Evolutionary conservation across 2,329 filamentous ascomycete species (phyloP), one percentile per base, ranked within the genome.

Genomic region (Talaromyces atroroseus): DNA sequence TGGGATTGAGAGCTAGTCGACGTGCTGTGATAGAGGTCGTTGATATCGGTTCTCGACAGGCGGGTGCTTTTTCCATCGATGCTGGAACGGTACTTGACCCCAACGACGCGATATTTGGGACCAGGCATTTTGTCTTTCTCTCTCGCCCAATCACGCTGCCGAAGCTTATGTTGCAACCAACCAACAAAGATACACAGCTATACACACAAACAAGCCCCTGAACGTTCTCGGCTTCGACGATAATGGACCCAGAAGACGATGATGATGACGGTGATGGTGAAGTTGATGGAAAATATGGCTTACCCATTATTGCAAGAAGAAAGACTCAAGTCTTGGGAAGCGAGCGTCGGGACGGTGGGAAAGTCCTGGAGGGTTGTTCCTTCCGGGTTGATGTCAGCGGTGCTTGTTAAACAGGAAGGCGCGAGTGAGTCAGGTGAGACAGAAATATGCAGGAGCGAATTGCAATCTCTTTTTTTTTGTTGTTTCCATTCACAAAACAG

Each of bases 61-160:
- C 48, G 52, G 44, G 47, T 45, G 40, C 40, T 51, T 50, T 24
- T 49, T 32, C 52, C 50, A 29, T 55, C 52, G 18, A 55, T n/a
- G 42, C 48, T 55, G 42, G 52, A 44, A n/a, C 52, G 56, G 56
- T 51, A 52, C 42, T 58, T 50, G 47, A 55, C 52, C 18, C 38
- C 56, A 29, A 51, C 48, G 26, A 58, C 42, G 44, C 56, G 52
- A 54, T 58, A 54, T 36, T 47, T 58, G 56, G 56, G 46, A 58
- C 51, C 40, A 32, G 40, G 34, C 56, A 55, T 58, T 8, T 42
- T 52, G 32, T 5, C 32, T 36, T 10, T 36, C 12, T 34, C 12
- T 34, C 26, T 16, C 42, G 34, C 40, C 56, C 56, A 58, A 55
- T 55, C 42, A 55, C 52, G 34, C 21, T 14, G 26, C 26, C 14